Percentiles rank a stretch among this genome's conserved stretches.
Evolutionary conservation across 192 early-diverging fungal genomes (phyloP).

Genomic region (Geranomyces variabilis): DNA sequence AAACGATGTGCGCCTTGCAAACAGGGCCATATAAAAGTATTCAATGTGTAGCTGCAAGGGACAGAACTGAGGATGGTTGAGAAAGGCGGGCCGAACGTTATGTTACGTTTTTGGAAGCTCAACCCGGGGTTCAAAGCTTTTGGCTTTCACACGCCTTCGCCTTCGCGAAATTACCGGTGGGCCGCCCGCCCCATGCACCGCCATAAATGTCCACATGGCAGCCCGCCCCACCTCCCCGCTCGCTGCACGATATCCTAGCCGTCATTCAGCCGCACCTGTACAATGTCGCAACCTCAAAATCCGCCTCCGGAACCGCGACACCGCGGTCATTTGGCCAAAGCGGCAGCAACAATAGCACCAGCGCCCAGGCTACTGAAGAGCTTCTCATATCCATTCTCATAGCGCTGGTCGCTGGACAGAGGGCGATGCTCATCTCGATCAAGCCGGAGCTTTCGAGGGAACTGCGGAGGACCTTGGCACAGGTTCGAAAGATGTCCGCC

Average conservation of each 20-base stretch:
- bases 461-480: conserved; percentile 14
- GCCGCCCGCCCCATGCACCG: too few relatives aligned
- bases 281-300: not conserved
- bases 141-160: too few relatives aligned
- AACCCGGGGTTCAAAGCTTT: too few relatives aligned
- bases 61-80: too few relatives aligned
- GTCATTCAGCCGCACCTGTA: conserved; percentile 2
- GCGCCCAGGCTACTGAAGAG: conserved; percentile 25
- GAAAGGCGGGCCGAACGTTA: too few relatives aligned
- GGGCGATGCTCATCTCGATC: conserved; percentile 20
- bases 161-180: too few relatives aligned
- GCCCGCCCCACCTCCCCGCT: not conserved
- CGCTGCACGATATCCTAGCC: conserved; percentile 16
- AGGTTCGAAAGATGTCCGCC: conserved; percentile 2
- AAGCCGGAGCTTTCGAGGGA: conserved; percentile 21
- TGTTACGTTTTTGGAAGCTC: too few relatives aligned
- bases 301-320: conserved; percentile 2
- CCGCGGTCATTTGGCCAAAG: not conserved
- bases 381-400: conserved; percentile 26
- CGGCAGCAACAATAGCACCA: not conserved
- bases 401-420: conserved; percentile 22
- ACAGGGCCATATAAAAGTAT: too few relatives aligned
- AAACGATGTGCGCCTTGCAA: too few relatives aligned
- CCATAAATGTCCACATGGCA: conserved; percentile 2
- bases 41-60: too few relatives aligned